phyloP scores from a whole-genome alignment of 768 basidiomycete genomes.

The Suillus luteus region DNA sequence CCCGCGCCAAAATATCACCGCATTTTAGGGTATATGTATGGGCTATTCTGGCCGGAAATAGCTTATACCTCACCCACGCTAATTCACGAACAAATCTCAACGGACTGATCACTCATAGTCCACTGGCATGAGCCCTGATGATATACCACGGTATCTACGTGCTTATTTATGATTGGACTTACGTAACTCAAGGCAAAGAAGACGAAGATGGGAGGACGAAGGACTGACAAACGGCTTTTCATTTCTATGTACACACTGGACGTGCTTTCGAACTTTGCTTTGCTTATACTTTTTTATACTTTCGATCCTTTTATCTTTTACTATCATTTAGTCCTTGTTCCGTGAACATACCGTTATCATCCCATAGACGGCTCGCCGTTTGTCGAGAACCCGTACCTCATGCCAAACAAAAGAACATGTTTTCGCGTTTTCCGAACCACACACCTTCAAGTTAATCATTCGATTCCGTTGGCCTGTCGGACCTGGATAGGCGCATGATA shows the following conservation, averaged over 20 bases:
- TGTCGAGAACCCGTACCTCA: slow-evolving; percentile 11
- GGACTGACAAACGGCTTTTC: slow-evolving; percentile 31
- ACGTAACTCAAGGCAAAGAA: slow-evolving; percentile 11
- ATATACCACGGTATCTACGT: slow-evolving; percentile 26
- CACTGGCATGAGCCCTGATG: slow-evolving; percentile 25
- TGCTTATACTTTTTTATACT: slow-evolving; percentile 9
- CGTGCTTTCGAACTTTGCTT: slow-evolving; percentile 13
- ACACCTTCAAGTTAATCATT: neutral
- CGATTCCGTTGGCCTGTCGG: neutral
- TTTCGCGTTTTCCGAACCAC: neutral
- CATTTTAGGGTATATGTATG: slow-evolving; percentile 5
- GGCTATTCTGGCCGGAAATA: slow-evolving; percentile 23
- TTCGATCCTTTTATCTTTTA: slow-evolving; percentile 22
- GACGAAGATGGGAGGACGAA: slow-evolving; percentile 19
- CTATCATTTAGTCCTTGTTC: slow-evolving; percentile 29
- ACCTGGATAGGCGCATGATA: neutral
- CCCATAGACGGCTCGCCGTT: slow-evolving; percentile 6
- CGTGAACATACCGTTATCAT: slow-evolving; percentile 13
- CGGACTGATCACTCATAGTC: slow-evolving; percentile 19
- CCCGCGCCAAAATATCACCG: slow-evolving; percentile 20
- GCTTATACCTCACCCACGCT: slow-evolving; percentile 32
- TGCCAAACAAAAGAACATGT: slow-evolving; percentile 18
- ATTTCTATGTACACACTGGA: slow-evolving; percentile 27
- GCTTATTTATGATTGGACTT: slow-evolving; percentile 27
- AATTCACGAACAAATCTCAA: slow-evolving; percentile 29